These are phyloP conservation scores for Phytophthora boehmeriae DNA, from an alignment of 352 stramenopile genomes.

Conservation along the genomic window DNA sequence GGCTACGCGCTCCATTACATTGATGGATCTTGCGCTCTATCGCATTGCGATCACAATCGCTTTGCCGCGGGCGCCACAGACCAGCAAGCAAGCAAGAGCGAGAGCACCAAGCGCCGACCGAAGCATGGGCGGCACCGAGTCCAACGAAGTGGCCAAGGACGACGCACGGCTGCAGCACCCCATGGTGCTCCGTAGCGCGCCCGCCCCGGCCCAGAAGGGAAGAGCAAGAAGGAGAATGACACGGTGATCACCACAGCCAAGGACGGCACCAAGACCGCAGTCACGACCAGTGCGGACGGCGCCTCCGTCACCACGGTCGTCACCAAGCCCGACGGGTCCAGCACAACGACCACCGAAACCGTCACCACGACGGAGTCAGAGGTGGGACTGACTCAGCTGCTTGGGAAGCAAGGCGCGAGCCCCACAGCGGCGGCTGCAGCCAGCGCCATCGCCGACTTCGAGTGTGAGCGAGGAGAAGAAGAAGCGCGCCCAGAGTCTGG, in stretches of 20 bases:
- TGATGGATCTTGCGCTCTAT: not conserved
- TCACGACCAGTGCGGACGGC: slow-evolving; percentile 39
- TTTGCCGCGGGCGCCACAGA: slow-evolving; percentile 4
- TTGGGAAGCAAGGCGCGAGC: slow-evolving; percentile 11
- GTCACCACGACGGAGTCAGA: slow-evolving; percentile 31
- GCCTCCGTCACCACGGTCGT: slow-evolving; percentile 31
- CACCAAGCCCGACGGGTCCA: slow-evolving; percentile 30
- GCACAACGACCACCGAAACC: slow-evolving; percentile 34
- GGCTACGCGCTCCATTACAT: too few species aligned
- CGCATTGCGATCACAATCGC: too few species aligned
- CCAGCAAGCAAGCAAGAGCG: slow-evolving; percentile 2
- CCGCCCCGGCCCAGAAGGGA: slow-evolving; percentile 4
- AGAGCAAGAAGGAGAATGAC: slow-evolving; percentile 7
- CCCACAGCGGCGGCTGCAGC: slow-evolving; percentile 25
- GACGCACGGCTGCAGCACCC: slow-evolving; percentile 28
- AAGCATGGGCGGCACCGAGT: slow-evolving; percentile 40
- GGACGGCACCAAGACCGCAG: slow-evolving; percentile 31
- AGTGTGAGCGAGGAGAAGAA: slow-evolving; percentile 42
- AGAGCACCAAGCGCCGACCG: slow-evolving; percentile 2
- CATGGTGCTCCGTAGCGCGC: slow-evolving; percentile 18
- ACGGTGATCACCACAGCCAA: slow-evolving; percentile 20
- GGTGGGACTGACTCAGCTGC: slow-evolving; percentile 17
- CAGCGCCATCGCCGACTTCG: slow-evolving; percentile 34
- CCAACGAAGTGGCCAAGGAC: slow-evolving; percentile 33
- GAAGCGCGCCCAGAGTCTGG: slow-evolving; percentile 18